Conservation (phyloP, 2,329 filamentous ascomycete species). For the Ophidiomyces ophidiicola region DNA sequence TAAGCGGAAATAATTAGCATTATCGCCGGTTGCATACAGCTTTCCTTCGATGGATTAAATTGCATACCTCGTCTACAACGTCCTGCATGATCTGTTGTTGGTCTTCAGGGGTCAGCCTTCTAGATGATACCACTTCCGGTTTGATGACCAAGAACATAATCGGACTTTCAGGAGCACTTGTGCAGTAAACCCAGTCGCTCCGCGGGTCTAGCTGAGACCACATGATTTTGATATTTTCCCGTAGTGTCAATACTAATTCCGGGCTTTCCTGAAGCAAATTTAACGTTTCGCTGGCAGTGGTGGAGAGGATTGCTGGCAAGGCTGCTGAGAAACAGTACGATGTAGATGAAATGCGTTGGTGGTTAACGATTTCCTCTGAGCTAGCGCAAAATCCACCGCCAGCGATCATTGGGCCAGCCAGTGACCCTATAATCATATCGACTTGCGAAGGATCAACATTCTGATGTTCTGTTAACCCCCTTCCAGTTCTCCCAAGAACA, state of each 20-base stretch:
- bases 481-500: slow-evolving; percentile 78
- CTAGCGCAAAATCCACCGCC: slow-evolving; percentile 95
- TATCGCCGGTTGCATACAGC: neutral
- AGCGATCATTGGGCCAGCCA: slow-evolving; percentile 78
- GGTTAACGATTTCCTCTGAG: slow-evolving; percentile 79
- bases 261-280: slow-evolving; percentile 76
- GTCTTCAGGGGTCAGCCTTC: slow-evolving; percentile 57
- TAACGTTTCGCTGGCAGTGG: slow-evolving; percentile 88
- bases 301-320: slow-evolving; percentile 81
- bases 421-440: slow-evolving; percentile 92
- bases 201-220: slow-evolving; percentile 77
- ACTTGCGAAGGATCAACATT: slow-evolving; percentile 88
- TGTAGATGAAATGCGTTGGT: slow-evolving; percentile 84
- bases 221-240: slow-evolving; percentile 80
- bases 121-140: slow-evolving; percentile 61
- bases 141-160: slow-evolving; percentile 75
- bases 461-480: slow-evolving; percentile 87
- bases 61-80: slow-evolving; percentile 81
- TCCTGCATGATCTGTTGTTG: slow-evolving; percentile 80
- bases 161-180: slow-evolving; percentile 72
- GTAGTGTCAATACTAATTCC: slow-evolving; percentile 62
- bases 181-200: slow-evolving; percentile 83
- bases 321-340: slow-evolving; percentile 95
- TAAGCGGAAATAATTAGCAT: slow-evolving; percentile 28
- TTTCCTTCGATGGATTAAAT: neutral